Conservation (phyloP, 106 monocot genomes). For the Dendrobium huoshanense region DNA sequence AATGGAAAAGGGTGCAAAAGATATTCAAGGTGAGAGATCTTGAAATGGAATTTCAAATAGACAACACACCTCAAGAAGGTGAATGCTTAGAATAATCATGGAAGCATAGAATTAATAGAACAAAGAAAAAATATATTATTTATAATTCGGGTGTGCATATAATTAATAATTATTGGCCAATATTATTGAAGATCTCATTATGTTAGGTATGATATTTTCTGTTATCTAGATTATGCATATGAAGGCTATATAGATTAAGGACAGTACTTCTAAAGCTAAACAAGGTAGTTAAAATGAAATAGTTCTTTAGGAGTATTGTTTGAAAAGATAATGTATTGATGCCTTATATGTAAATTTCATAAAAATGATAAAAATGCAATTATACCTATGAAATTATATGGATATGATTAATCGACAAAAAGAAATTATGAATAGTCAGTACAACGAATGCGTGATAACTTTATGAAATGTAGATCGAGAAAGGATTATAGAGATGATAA, state of each 20-base stretch:
- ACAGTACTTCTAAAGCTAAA: neutral
- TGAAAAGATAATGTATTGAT: neutral
- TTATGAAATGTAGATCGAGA: neutral
- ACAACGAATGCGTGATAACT: neutral
- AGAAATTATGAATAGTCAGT: neutral
- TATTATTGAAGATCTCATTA: neutral
- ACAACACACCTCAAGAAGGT: neutral
- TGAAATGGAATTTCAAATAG: neutral
- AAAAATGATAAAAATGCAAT: neutral
- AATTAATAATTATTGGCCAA: neutral
- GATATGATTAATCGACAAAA: neutral
- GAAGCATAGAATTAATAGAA: neutral
- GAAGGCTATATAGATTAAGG: neutral
- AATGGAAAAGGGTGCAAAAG: neutral
- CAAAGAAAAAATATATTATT: neutral
- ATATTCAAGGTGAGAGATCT: neutral
- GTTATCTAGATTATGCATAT: neutral
- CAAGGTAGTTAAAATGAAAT: neutral
- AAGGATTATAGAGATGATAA: neutral
- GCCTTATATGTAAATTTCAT: neutral
- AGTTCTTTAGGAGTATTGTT: neutral
- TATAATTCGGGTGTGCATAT: neutral
- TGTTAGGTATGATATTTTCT: neutral
- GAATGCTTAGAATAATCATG: neutral
- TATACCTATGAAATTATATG: neutral